A percentile compares a stretch with the other conserved stretches of the same genome.
phyloP scores from a whole-genome alignment of 2,329 filamentous ascomycete genomes.

The Periconia digitata region DNA sequence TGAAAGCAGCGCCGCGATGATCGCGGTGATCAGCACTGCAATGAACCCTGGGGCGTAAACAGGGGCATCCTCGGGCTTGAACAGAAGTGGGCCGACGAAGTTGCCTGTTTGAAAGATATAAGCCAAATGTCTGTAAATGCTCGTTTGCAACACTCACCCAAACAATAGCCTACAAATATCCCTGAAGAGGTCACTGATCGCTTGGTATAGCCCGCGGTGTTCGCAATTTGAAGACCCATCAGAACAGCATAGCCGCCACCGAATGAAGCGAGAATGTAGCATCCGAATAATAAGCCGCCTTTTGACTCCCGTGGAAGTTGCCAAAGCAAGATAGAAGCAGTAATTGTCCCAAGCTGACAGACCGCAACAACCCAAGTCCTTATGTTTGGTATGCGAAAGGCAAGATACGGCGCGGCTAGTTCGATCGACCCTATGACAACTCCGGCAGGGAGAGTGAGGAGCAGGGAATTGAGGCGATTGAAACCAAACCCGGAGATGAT shows the following conservation, averaged over 20 bases:
- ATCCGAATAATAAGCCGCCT: slow-evolving; percentile 52
- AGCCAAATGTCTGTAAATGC: neutral
- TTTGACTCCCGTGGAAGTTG: slow-evolving; percentile 44
- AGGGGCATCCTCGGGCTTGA: slow-evolving; percentile 16
- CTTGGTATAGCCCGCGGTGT: slow-evolving; percentile 58
- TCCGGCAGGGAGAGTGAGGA: slow-evolving; percentile 27
- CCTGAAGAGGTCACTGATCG: slow-evolving; percentile 52
- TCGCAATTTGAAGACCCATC: slow-evolving; percentile 54
- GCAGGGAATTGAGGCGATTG: slow-evolving; percentile 26
- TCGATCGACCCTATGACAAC: slow-evolving; percentile 27
- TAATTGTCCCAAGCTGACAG: slow-evolving; percentile 41
- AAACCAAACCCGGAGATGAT: slow-evolving; percentile 34
- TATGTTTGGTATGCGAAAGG: slow-evolving; percentile 23
- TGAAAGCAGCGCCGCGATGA: slow-evolving; percentile 38
- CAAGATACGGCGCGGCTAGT: slow-evolving; percentile 23
- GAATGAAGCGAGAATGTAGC: slow-evolving; percentile 52
- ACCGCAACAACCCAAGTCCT: slow-evolving; percentile 34
- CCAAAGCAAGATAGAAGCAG: slow-evolving; percentile 49
- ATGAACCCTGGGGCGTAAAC: slow-evolving; percentile 45
- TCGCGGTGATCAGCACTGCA: slow-evolving; percentile 40
- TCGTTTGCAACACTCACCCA: slow-evolving; percentile 37
- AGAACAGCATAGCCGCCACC: slow-evolving; percentile 54
- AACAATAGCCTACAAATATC: slow-evolving; percentile 55
- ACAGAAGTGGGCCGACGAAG: slow-evolving; percentile 35
- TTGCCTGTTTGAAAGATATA: slow-evolving; percentile 28